A percentile compares a stretch with the other conserved stretches of the same genome.
phyloP scores from a whole-genome alignment of 2,329 filamentous ascomycete species.

The Diaporthe velutina region DNA sequence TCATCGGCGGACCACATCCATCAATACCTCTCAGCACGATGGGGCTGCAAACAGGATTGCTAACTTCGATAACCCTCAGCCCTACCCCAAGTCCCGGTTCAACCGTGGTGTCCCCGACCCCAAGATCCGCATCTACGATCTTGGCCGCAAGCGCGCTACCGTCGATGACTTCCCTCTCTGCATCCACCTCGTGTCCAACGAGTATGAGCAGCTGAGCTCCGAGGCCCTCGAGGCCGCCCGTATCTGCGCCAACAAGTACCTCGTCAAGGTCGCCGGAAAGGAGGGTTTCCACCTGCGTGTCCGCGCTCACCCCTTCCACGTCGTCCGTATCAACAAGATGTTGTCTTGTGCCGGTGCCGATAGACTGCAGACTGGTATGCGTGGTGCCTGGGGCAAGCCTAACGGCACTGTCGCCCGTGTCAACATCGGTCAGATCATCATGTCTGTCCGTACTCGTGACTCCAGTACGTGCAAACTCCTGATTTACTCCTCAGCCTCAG shows the following conservation, averaged over 20 bases:
- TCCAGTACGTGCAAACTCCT: slow-evolving; percentile 70
- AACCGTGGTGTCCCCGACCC: slow-evolving; percentile 97
- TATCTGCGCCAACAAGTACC: slow-evolving; percentile 99
- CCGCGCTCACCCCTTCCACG: slow-evolving; percentile 98
- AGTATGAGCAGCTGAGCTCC: slow-evolving; percentile 99
- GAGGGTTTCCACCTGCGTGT: slow-evolving; percentile 81
- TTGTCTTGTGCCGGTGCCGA: slow-evolving; percentile 99
- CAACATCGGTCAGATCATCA: slow-evolving; percentile 99
- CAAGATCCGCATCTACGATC: slow-evolving; percentile 97
- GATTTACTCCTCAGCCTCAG: neutral
- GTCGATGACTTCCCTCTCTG: slow-evolving; percentile 99
- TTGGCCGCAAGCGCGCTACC: slow-evolving; percentile 97
- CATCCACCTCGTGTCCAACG: slow-evolving; percentile 99
- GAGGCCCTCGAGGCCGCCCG: slow-evolving; percentile 99
- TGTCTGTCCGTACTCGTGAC: slow-evolving; percentile 97
- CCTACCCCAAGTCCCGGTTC: slow-evolving; percentile 99
- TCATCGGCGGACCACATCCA: neutral
- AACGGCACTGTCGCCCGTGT: slow-evolving; percentile 99
- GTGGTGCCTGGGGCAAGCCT: slow-evolving; percentile 99
- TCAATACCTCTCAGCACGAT: slow-evolving; percentile 2
- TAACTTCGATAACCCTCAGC: slow-evolving; percentile 77
- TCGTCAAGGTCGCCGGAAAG: slow-evolving; percentile 80
- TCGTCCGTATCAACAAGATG: slow-evolving; percentile 99
- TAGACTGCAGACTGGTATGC: slow-evolving; percentile 99
- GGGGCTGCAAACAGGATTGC: slow-evolving; percentile 39